Evolutionary conservation across 192 early-diverging fungal genomes (phyloP), one percentile per base, ranked within the genome.

Genomic region (Podila verticillata): DNA sequence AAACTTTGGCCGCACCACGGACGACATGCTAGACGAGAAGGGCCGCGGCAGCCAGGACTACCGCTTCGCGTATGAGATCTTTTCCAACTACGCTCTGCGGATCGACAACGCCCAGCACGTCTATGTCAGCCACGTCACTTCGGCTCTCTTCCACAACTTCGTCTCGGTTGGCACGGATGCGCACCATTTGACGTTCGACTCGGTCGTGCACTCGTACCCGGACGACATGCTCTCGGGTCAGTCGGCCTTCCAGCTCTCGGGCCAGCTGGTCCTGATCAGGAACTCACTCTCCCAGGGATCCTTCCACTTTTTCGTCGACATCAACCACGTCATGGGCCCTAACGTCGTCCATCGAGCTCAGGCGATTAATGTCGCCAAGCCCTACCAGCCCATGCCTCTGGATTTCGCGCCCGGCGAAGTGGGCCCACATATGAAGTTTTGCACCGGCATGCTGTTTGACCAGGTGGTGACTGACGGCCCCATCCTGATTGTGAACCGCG

Each of bases 351-450:
- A 78, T 32, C 75, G 72, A 15, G 48, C 61, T 0, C 63, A 64
- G 28, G 65, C 72, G 7, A 57, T 57, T 6, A 80, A 72, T 31
- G 35, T 72, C 10, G 75, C 64, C 8, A 80, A 72, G 61, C n/a
- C 69, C 2, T 28, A 49, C 19, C 65, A 80, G 17, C 75, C 75
- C 49, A 61, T 67, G 28, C 68, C 75, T 0, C 22, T 68, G 1
- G 60, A 80, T 31, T 80, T 80, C 19, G 75, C 75, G 0, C 75
- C 71, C 8, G 86, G 81, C 8, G 86, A 87, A 39, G 59, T 81
- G 0, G 86, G 86, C 2, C 86, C 86, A 0, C 81, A 87, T 26
- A 84, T 84, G 86, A 87, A 83, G 35, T 84, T 82, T 62, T 87
- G 86, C 73, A 81, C 82, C 36, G 79, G 71, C 13, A 64, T 72